Conservation (phyloP, 352 stramenopile species). For the Phytopythium chamaehyphon region DNA sequence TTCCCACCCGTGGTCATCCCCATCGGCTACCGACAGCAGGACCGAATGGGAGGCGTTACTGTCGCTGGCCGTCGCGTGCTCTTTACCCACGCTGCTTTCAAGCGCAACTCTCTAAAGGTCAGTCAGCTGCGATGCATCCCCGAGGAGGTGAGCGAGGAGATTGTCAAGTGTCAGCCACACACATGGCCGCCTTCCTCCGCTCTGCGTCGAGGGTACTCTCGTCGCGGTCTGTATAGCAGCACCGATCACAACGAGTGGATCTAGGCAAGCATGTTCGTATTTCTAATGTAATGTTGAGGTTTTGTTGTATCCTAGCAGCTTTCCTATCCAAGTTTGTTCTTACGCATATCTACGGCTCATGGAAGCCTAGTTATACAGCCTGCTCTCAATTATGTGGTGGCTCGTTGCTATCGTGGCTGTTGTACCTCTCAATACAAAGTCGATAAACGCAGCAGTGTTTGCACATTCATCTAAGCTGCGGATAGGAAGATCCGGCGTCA, state of each 20-base stretch:
- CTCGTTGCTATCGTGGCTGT: conserved; percentile 31
- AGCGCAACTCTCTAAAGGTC: conserved; percentile 40
- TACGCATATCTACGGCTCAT: conserved; percentile 14
- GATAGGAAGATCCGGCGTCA: conserved; percentile 39
- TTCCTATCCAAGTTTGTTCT: too few relatives aligned
- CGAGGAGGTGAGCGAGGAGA: conserved; percentile 10
- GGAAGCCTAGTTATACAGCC: conserved; percentile 34
- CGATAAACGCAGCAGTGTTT: conserved; percentile 22
- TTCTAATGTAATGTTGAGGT: too few relatives aligned
- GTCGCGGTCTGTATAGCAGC: neutral
- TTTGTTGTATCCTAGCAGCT: too few relatives aligned
- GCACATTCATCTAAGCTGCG: conserved; percentile 18
- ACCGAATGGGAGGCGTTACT: conserved; percentile 43
- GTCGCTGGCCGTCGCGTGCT: conserved; percentile 43
- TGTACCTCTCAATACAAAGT: conserved; percentile 34
- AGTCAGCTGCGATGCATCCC: conserved; percentile 31
- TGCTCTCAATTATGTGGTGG: conserved; percentile 51
- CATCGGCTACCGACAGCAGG: conserved; percentile 39
- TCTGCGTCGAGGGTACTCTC: neutral
- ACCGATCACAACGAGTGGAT: conserved; percentile 2
- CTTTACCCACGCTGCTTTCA: conserved; percentile 59
- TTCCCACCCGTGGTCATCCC: conserved; percentile 47
- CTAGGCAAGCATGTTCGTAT: neutral
- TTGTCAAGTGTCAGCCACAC: neutral
- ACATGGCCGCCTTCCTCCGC: neutral